These are phyloP conservation scores for Silybum marianum DNA, from an alignment of 129 eudicot species.

Conservation along the genomic window DNA sequence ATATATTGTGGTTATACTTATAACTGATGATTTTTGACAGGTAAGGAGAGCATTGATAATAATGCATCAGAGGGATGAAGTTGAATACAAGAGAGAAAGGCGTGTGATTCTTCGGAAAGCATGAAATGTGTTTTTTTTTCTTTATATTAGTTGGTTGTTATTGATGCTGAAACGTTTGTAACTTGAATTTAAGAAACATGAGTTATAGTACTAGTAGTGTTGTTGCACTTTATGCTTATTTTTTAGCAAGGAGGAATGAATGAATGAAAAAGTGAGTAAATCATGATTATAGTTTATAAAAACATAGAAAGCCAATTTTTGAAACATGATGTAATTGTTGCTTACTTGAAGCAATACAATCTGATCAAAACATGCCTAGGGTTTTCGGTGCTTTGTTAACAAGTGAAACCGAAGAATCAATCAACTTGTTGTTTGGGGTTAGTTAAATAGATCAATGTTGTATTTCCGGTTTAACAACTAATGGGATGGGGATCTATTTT, in stretches of 20 bases:
- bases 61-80: conserved; percentile 97
- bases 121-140: conserved; percentile 19
- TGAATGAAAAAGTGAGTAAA: too few species aligned
- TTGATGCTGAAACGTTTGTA: conserved; percentile 1
- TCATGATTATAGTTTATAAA: too few species aligned
- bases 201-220: background rate
- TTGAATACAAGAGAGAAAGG: conserved; percentile 90
- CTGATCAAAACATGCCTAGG: background rate
- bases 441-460: too few species aligned
- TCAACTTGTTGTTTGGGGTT: too few species aligned
- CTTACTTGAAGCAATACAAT: background rate
- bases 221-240: background rate
- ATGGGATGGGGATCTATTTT: too few species aligned
- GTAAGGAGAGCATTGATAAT: conserved; percentile 90
- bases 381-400: background rate
- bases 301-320: too few species aligned
- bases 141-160: background rate
- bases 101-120: conserved; percentile 81
- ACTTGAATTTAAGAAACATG: background rate
- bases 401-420: background rate
- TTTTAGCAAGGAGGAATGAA: too few species aligned
- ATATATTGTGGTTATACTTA: background rate
- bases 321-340: too few species aligned
- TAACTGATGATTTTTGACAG: conserved; percentile 41
- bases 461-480: too few species aligned